Percentiles rank a stretch among this genome's conserved stretches.
phyloP scores from a whole-genome alignment of 2,329 filamentous ascomycete genomes.

The Tympanopsis confertula region DNA sequence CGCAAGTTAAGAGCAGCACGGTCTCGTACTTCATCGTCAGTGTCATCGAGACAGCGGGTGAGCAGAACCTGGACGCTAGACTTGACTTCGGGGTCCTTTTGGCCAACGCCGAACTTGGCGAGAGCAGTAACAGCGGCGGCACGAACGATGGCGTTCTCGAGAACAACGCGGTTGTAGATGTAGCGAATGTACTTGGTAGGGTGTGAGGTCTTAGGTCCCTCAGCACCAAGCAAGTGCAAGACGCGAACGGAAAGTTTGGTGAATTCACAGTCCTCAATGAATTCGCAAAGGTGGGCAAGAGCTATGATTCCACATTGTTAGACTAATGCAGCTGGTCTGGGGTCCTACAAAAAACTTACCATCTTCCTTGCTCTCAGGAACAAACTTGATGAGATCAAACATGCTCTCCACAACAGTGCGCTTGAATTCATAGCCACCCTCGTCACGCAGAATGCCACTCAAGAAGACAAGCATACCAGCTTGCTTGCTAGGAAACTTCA shows the following conservation, averaged over 20 bases:
- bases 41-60: constrained; percentile 86
- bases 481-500: constrained; percentile 98
- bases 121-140: constrained; percentile 91
- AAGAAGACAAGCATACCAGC: constrained; percentile 96
- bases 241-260: constrained; percentile 95
- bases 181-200: constrained; percentile 98
- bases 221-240: constrained; percentile 81
- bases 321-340: no score
- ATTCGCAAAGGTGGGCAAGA: constrained; percentile 90
- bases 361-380: constrained; percentile 72
- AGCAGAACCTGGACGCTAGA: constrained; percentile 86
- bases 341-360: no score
- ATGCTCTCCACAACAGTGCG: constrained; percentile 95
- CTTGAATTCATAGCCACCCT: constrained; percentile 98
- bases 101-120: constrained; percentile 92
- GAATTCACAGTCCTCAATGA: constrained; percentile 98
- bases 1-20: constrained; percentile 85
- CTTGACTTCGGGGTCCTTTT: constrained; percentile 94
- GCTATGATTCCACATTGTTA: constrained; percentile 36
- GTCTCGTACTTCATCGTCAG: constrained; percentile 93
- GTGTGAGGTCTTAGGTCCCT: constrained; percentile 88
- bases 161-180: constrained; percentile 95
- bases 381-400: constrained; percentile 98
- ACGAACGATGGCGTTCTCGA: constrained; percentile 92
- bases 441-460: constrained; percentile 88